Conservation (phyloP, 257 asterid genomes). For the Solanum chilense region DNA sequence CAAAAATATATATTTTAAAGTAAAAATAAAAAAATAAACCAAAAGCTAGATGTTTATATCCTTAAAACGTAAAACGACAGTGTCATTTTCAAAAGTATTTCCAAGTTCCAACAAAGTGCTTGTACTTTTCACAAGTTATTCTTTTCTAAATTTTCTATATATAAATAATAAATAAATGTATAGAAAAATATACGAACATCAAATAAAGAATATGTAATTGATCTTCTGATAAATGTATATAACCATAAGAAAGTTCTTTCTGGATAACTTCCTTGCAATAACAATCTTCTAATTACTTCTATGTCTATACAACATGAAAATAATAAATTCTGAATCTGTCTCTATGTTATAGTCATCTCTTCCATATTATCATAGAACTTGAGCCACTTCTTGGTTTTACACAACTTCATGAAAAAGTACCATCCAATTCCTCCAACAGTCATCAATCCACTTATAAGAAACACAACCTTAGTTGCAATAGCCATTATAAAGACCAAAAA, state of each 20-base stretch:
- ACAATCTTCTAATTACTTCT: neutral
- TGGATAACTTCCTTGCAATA: neutral
- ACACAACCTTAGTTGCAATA: slow-evolving; percentile 43
- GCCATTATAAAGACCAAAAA: slow-evolving; percentile 51
- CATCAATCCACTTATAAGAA: slow-evolving; percentile 37
- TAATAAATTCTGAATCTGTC: neutral
- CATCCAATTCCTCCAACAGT: slow-evolving; percentile 40
- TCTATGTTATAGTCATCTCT: neutral
- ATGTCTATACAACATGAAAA: neutral
- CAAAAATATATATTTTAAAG: no score
- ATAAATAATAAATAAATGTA: no score
- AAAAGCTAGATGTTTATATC: no score
- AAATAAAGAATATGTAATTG: neutral
- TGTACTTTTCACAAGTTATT: no score
- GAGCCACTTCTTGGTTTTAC: slow-evolving; percentile 40
- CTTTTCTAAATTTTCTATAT: neutral
- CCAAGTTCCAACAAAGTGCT: neutral
- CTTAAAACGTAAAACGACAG: neutral
- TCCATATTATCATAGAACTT: slow-evolving; percentile 18
- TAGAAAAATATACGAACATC: neutral
- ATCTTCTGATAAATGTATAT: neutral
- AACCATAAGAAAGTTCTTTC: neutral
- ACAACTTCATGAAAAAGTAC: slow-evolving; percentile 52
- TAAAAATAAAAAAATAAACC: no score
- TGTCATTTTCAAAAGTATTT: neutral